Evolutionary conservation across 805 yeast species (phyloP).

Genomic region (Tetrapisispora nanseiensis): DNA sequence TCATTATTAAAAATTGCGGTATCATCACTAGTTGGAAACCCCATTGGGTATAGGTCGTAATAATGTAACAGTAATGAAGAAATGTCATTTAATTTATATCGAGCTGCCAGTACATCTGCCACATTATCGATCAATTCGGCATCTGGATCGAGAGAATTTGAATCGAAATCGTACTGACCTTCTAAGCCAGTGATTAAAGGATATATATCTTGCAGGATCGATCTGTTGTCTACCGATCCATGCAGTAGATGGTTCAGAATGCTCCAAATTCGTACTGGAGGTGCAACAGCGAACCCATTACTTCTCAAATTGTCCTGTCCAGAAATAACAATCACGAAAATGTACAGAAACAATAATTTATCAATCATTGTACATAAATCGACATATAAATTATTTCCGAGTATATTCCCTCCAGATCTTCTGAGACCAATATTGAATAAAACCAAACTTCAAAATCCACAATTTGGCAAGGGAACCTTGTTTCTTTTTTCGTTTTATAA

Average conservation of each 20-base stretch:
- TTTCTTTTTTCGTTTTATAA: too few relatives aligned
- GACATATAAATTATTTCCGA: too few relatives aligned
- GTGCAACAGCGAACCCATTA: neutral
- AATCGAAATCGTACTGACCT: neutral
- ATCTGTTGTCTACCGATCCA: neutral
- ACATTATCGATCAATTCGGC: conserved; percentile 2
- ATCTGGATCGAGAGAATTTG: conserved; percentile 6
- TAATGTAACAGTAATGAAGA: conserved; percentile 13
- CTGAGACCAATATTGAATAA: too few relatives aligned
- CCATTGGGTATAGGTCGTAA: conserved; percentile 16
- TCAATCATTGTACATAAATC: too few relatives aligned
- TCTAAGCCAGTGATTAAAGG: conserved; percentile 10
- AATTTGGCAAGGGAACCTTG: too few relatives aligned
- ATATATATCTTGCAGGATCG: conserved; percentile 5
- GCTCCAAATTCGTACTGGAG: neutral
- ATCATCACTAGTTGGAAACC: conserved; percentile 6
- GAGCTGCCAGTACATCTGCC: conserved; percentile 1
- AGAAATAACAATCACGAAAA: neutral
- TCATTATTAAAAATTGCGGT: conserved; percentile 1
- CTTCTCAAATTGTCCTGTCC: neutral
- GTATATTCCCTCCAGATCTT: too few relatives aligned
- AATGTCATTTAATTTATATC: conserved; percentile 6
- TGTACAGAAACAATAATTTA: neutral
- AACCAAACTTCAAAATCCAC: too few relatives aligned
- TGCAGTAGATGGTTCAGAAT: neutral